Evolutionary conservation across 2,329 filamentous ascomycete genomes (phyloP).

Genomic region (Chaetomiaceae sp.): DNA sequence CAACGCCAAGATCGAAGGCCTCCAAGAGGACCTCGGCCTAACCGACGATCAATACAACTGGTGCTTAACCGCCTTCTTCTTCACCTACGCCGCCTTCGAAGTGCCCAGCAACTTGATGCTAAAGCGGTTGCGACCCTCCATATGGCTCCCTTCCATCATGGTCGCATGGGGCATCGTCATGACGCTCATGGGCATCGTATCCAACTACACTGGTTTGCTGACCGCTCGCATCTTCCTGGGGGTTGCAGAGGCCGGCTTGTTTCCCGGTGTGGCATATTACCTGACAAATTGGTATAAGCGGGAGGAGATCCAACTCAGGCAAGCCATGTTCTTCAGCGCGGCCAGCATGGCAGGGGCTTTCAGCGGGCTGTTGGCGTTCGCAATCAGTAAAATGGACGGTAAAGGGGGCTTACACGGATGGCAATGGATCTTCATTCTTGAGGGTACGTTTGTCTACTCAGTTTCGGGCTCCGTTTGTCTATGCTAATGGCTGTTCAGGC

Average conservation of each 20-base stretch:
- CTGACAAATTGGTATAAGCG: slow-evolving; percentile 55
- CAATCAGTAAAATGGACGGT: slow-evolving; percentile 63
- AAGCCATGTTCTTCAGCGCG: slow-evolving; percentile 75
- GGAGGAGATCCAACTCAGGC: slow-evolving; percentile 48
- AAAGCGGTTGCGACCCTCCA: slow-evolving; percentile 64
- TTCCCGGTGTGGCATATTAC: slow-evolving; percentile 57
- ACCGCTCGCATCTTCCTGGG: slow-evolving; percentile 53
- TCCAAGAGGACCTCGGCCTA: slow-evolving; percentile 50
- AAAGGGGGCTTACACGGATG: slow-evolving; percentile 53
- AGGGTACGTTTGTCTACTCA: slow-evolving; percentile 42
- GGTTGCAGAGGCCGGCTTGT: slow-evolving; percentile 60
- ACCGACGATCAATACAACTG: slow-evolving; percentile 64
- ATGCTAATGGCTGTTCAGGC: slow-evolving; percentile 13
- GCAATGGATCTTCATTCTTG: slow-evolving; percentile 63
- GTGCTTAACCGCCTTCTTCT: slow-evolving; percentile 67
- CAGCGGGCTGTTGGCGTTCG: slow-evolving; percentile 64
- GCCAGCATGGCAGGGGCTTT: slow-evolving; percentile 75
- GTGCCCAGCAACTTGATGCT: slow-evolving; percentile 71
- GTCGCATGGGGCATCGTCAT: slow-evolving; percentile 47
- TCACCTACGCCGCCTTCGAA: slow-evolving; percentile 72
- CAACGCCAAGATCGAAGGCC: slow-evolving; percentile 60
- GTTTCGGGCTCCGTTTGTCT: not conserved
- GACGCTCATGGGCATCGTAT: slow-evolving; percentile 49
- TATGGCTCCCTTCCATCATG: slow-evolving; percentile 76
- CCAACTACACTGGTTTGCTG: slow-evolving; percentile 42